Evolutionary conservation across 495 filamentous ascomycete species (phyloP).

Genomic region (Neurospora intermedia): DNA sequence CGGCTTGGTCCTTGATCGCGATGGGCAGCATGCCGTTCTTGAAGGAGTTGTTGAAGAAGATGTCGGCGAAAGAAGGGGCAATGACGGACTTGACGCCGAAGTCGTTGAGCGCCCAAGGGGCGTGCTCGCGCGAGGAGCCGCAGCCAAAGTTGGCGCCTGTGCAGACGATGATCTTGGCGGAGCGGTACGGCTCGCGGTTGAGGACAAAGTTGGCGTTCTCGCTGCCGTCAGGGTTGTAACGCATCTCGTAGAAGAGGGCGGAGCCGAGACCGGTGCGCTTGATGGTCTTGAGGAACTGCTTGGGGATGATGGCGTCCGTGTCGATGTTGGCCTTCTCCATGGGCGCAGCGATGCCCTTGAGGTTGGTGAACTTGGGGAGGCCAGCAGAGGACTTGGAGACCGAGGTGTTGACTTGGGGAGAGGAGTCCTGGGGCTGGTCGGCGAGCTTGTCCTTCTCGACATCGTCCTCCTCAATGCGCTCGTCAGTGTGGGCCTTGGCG

Average conservation of each 20-base stretch:
- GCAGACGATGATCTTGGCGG: conserved; percentile 83
- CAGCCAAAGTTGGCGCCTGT: conserved; percentile 95
- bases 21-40: conserved; percentile 99
- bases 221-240: conserved; percentile 59
- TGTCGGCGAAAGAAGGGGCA: conserved; percentile 87
- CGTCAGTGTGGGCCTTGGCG: conserved; percentile 56
- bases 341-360: conserved; percentile 82
- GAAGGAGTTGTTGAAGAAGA: conserved; percentile 99
- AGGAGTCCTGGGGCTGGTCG: conserved; percentile 64
- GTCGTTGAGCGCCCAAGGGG: conserved; percentile 92
- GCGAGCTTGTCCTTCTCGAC: conserved; percentile 61
- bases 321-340: conserved; percentile 85
- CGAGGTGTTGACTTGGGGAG: conserved; percentile 47
- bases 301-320: conserved; percentile 97
- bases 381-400: conserved; percentile 47
- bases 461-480: conserved; percentile 60
- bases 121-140: conserved; percentile 87
- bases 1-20: conserved; percentile 53
- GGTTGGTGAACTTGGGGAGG: conserved; percentile 68
- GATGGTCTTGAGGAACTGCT: conserved; percentile 99
- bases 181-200: conserved; percentile 79
- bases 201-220: conserved; percentile 78
- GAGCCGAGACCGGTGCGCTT: conserved; percentile 89
- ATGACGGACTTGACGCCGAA: conserved; percentile 94
- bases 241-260: conserved; percentile 77